Evolutionary conservation across 164 flowering plant species (phyloP).

Genomic region (grape (Vitis vinifera)): DNA sequence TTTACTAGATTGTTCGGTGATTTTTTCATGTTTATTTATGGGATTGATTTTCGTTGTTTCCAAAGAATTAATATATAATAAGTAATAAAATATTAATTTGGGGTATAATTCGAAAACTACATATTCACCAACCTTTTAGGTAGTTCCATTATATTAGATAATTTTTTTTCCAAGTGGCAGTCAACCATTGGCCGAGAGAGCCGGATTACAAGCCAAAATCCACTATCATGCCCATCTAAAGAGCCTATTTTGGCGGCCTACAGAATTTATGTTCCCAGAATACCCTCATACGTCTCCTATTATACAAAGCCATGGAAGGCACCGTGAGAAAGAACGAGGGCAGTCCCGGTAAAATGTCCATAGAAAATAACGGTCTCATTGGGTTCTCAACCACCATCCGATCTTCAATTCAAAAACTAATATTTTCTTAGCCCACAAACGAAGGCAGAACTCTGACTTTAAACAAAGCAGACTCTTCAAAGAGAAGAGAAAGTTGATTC

Average conservation of each 20-base stretch:
- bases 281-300: not conserved
- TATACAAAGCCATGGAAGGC: not conserved
- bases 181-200: not conserved
- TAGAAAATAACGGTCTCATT: not conserved
- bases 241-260: not conserved
- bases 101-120: no score
- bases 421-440: not conserved
- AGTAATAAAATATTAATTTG: no score
- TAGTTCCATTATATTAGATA: no score
- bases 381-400: not conserved
- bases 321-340: not conserved
- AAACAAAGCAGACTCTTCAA: not conserved
- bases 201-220: not conserved
- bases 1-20: no score
- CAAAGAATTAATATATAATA: no score
- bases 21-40: no score
- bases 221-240: not conserved
- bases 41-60: no score
- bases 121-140: no score
- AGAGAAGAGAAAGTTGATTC: not conserved
- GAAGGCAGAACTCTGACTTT: not conserved
- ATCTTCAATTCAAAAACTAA: not conserved
- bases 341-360: not conserved
- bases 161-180: not conserved
- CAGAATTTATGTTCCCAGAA: not conserved